Evolutionary conservation across 495 filamentous ascomycete species (phyloP).

Genomic region (Astrothelium subdiscretum): DNA sequence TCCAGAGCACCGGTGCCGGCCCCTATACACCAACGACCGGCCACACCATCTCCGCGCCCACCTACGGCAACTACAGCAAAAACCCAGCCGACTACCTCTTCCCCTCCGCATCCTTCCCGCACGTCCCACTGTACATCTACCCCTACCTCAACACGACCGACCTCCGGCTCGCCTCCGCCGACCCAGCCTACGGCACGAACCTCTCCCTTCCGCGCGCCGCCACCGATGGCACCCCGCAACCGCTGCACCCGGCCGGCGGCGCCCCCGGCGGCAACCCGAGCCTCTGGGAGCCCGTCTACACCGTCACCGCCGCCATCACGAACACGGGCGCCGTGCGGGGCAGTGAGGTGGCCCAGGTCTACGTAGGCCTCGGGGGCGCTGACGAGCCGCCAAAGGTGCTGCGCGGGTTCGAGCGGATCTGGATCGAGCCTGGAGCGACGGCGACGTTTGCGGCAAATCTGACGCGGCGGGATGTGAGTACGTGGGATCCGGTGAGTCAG

Average conservation of each 20-base stretch:
- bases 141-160: constrained; percentile 74
- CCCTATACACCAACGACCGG: constrained; percentile 57
- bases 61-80: constrained; percentile 52
- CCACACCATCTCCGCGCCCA: constrained; percentile 50
- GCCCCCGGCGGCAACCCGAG: constrained; percentile 66
- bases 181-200: constrained; percentile 52
- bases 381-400: constrained; percentile 60
- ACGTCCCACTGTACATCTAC: constrained; percentile 58
- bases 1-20: constrained; percentile 40
- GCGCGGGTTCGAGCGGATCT: constrained; percentile 68
- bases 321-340: constrained; percentile 65
- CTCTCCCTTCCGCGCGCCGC: constrained; percentile 54
- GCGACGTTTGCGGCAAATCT: constrained; percentile 53
- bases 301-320: constrained; percentile 58
- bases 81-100: constrained; percentile 57
- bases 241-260: constrained; percentile 49
- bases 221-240: constrained; percentile 52
- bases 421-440: constrained; percentile 54
- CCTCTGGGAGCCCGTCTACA: constrained; percentile 69
- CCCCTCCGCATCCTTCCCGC: constrained; percentile 46
- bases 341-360: constrained; percentile 77
- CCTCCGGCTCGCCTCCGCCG: constrained; percentile 46
- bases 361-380: constrained; percentile 71
- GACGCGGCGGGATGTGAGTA: constrained; percentile 71
- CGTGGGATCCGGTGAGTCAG: constrained; percentile 68